Evolutionary conservation across 2,329 filamentous ascomycete species (phyloP), one percentile per base, ranked within the genome.

Genomic region (Chalaropsis ovoidea): DNA sequence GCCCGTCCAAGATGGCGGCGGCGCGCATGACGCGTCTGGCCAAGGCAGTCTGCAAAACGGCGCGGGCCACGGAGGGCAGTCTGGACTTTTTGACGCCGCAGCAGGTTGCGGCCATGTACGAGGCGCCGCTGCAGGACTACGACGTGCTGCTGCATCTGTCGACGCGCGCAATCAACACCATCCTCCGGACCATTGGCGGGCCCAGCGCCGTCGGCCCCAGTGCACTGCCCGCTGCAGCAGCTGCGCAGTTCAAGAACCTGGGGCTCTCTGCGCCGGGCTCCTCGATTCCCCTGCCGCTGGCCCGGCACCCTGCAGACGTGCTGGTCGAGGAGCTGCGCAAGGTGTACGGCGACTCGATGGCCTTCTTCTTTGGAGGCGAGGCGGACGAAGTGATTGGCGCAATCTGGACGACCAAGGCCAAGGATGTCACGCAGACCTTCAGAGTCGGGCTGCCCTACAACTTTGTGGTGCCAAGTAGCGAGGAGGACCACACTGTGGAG

Each of bases 121-220:
- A 82, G n/a, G 80, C 87, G 2, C 83, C 86, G 0, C 78, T 90
- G 5, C 75, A 76, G 10, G 91, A 96, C 69, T 99, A 92, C 74
- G 90, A 97, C 73, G 87, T 97, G 69, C 77, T 93, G n/a, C 78
- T 99, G 65, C 83, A 87, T 71, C 77, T 97, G 22, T 82, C 83
- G 17, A 70, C 80, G 41, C 84, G 82, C 69, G 77, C 77, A 62
- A 73, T 82, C 56, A 78, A 77, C 71, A 68, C 72, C 69, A 71
- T 79, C 35, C 66, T 75, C 70, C 72, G 75, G 70, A 76, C 77
- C 61, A 72, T 74, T 45, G 74, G 75, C 63, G 66, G 66, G 13
- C 49, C 66, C 1, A 70, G 72, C 66, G 71, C 75, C 47, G 71
- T 72, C 68, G 69, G 76, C 68, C 72, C 72, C 17, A 74, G 71